A percentile compares a stretch with the other conserved stretches of the same genome.
phyloP scores from a whole-genome alignment of 2,329 filamentous ascomycete genomes.

The Gaeumannomyces sp. region DNA sequence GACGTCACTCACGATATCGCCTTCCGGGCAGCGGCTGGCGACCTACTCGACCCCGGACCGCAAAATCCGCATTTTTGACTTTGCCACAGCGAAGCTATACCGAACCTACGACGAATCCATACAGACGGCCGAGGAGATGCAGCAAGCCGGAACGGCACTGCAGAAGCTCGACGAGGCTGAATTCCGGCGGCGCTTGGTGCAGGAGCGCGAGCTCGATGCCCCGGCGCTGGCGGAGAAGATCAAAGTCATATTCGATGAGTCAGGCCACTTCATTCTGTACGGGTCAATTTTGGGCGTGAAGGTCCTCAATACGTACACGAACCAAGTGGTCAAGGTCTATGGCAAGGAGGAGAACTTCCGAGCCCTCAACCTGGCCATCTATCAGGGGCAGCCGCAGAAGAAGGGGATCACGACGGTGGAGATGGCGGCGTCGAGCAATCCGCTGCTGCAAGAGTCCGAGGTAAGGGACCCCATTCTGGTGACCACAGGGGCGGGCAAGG shows the following conservation, averaged over 20 bases:
- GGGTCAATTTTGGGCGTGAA: slow-evolving; percentile 90
- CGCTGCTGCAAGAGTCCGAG: slow-evolving; percentile 86
- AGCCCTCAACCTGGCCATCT: slow-evolving; percentile 74
- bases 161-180: slow-evolving; percentile 84
- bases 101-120: slow-evolving; percentile 95
- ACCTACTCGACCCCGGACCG: slow-evolving; percentile 89
- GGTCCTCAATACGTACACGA: slow-evolving; percentile 92
- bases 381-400: slow-evolving; percentile 92
- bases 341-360: slow-evolving; percentile 86
- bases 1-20: slow-evolving; percentile 76
- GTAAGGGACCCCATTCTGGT: slow-evolving; percentile 84
- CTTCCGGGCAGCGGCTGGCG: slow-evolving; percentile 77
- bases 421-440: slow-evolving; percentile 94
- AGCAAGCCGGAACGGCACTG: slow-evolving; percentile 80
- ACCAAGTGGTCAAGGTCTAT: slow-evolving; percentile 84
- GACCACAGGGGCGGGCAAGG: slow-evolving; percentile 76
- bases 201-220: slow-evolving; percentile 80
- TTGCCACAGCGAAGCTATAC: slow-evolving; percentile 78
- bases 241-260: slow-evolving; percentile 94
- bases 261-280: slow-evolving; percentile 89
- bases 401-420: slow-evolving; percentile 90
- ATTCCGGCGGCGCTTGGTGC: slow-evolving; percentile 79
- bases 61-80: slow-evolving; percentile 90
- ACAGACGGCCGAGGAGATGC: slow-evolving; percentile 84
- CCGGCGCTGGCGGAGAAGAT: slow-evolving; percentile 60